Base-by-base conservation (phyloP, 768 basidiomycete genomes). In the Lactifluus hygrophoroides region DNA sequence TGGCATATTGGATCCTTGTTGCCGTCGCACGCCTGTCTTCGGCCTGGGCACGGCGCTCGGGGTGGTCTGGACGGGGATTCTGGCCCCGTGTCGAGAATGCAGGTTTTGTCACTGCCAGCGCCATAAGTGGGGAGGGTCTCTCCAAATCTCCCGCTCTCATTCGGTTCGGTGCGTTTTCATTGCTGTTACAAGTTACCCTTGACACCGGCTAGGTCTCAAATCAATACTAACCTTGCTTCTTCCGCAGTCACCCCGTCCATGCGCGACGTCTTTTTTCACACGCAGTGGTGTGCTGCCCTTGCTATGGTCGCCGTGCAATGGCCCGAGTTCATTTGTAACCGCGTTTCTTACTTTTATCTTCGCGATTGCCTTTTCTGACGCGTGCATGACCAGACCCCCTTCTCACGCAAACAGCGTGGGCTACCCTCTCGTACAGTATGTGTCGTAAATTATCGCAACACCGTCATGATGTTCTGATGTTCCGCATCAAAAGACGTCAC, bases 221-320 rank as follows among this genome's bases (percentile, higher is more conserved):
- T 61, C 64, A 51, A 60, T 61, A 16, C 42, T 44, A 47, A 57
- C 34, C 56, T 30, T 65, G 66, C 51, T 67, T 56, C 21, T 16
- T 40, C 19, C 58, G 3, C 61, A 94, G 93, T 87, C 65, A 95
- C 96, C 0, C 95, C 96, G 2, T 91, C 92, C 6, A 74, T 94
- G 73, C 78, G 94, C 53, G 96, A 99, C 70, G 80, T 99, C 51
- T 80, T 97, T 50, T 88, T 92, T 70, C 92, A 94, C 66, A 89
- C 94, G 0, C 94, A 96, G 64, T 97, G 90, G 88, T 90, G 88
- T 69, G 81, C 90, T 40, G 80, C 86, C 32, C 75, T 99, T 14
- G 84, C 84, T 32, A 94, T 96, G 89, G 84, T 98, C 54, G 91
- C 95, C 34, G 92, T 98, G 21, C 80, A 90, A 69, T 99, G 95